phyloP scores from a whole-genome alignment of 345 rosid species.

The Gossypium rotundifolium region DNA sequence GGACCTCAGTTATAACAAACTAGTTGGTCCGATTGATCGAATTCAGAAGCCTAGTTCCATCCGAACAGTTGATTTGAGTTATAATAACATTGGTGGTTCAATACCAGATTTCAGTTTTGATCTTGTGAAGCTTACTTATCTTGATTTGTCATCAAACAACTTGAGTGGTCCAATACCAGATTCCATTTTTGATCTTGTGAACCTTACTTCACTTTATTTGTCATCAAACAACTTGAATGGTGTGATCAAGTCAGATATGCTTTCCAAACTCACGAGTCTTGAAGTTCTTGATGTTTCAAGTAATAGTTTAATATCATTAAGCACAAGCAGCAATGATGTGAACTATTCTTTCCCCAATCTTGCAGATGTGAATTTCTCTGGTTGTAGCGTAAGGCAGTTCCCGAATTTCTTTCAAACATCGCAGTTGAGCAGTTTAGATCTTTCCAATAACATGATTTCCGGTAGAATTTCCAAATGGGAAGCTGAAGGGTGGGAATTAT shows the following conservation, averaged over 20 bases:
- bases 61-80: neutral
- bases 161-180: neutral
- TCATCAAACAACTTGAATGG: conserved; percentile 5
- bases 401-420: neutral
- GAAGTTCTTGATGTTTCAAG: neutral
- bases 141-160: conserved; percentile 1
- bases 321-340: neutral
- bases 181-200: neutral
- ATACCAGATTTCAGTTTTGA: neutral
- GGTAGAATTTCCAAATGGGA: neutral
- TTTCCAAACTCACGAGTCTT: neutral
- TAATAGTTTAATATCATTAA: neutral
- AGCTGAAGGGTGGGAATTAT: neutral
- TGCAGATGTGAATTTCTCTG: accelerated
- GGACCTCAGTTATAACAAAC: neutral
- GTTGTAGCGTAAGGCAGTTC: neutral
- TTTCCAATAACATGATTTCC: neutral
- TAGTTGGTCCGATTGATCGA: neutral
- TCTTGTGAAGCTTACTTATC: neutral
- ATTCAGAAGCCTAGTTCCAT: neutral
- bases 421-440: neutral
- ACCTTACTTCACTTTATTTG: neutral
- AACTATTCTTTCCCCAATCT: neutral
- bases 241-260: neutral
- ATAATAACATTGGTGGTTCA: no score